Evolutionary conservation across 805 yeast species (phyloP).

Genomic region (Barnettozyma salicaria): DNA sequence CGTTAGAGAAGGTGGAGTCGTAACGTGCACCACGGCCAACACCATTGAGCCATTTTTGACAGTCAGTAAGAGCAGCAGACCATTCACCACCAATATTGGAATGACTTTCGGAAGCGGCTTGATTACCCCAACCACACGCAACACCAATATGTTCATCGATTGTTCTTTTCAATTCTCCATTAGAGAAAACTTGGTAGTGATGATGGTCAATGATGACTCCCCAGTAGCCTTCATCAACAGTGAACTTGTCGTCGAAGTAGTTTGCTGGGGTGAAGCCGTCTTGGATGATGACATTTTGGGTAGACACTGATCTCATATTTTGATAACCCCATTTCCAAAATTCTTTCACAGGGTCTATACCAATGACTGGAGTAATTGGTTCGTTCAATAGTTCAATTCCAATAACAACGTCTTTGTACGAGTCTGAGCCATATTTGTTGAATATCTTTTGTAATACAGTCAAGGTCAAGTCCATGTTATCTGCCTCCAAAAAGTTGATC

Average conservation of each 20-base stretch:
- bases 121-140: conserved; percentile 47
- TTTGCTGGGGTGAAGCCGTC: conserved; percentile 68
- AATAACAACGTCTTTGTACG: conserved; percentile 63
- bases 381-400: conserved; percentile 87
- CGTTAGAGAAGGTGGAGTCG: conserved; percentile 49
- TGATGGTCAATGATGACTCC: conserved; percentile 83
- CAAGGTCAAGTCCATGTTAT: conserved; percentile 49
- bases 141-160: conserved; percentile 56
- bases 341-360: conserved; percentile 49
- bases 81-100: conserved; percentile 85
- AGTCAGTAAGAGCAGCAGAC: conserved; percentile 89
- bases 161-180: conserved; percentile 49
- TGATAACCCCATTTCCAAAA: conserved; percentile 62
- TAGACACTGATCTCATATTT: conserved; percentile 50
- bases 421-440: conserved; percentile 54
- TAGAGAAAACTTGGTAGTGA: conserved; percentile 79
- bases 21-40: conserved; percentile 77
- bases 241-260: conserved; percentile 49
- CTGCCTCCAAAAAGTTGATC: conserved; percentile 47
- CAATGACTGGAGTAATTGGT: conserved; percentile 72
- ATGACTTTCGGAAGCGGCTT: conserved; percentile 46
- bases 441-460: conserved; percentile 50
- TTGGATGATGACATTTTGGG: conserved; percentile 62
- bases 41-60: conserved; percentile 86
- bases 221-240: conserved; percentile 38